Percentiles rank a stretch among this genome's conserved stretches.
These are phyloP conservation scores for Xylaria sp. DNA, from an alignment of 2,329 filamentous ascomycete species.

Conservation along the genomic window DNA sequence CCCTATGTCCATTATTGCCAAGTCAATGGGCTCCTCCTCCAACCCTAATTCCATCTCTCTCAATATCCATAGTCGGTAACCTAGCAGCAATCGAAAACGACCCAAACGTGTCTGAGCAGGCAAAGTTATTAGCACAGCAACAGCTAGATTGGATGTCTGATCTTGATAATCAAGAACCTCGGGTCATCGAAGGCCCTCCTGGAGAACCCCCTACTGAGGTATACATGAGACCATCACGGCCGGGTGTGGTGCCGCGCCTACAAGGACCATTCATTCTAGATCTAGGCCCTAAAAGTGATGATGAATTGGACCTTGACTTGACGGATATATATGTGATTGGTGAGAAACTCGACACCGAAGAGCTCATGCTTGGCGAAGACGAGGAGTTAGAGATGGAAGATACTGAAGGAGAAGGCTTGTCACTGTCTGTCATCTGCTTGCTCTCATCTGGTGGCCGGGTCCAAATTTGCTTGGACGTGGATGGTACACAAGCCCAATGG, in stretches of 20 bases:
- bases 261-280: slow-evolving; percentile 71
- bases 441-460: slow-evolving; percentile 70
- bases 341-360: slow-evolving; percentile 67
- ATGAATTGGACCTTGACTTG: slow-evolving; percentile 65
- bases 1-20: slow-evolving; percentile 88
- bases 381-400: slow-evolving; percentile 68
- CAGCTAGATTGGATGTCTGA: slow-evolving; percentile 76
- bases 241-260: slow-evolving; percentile 67
- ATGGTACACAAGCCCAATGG: slow-evolving; percentile 74
- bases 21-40: slow-evolving; percentile 83
- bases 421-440: slow-evolving; percentile 68
- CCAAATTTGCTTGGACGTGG: slow-evolving; percentile 69
- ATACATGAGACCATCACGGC: slow-evolving; percentile 65
- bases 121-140: slow-evolving; percentile 69
- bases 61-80: slow-evolving; percentile 83
- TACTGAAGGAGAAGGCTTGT: slow-evolving; percentile 68
- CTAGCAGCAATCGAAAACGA: slow-evolving; percentile 71
- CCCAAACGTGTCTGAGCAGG: slow-evolving; percentile 60
- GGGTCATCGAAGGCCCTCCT: slow-evolving; percentile 59
- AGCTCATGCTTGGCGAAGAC: slow-evolving; percentile 72
- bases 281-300: slow-evolving; percentile 63
- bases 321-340: slow-evolving; percentile 72
- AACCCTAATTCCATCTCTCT: slow-evolving; percentile 82
- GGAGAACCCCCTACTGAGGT: slow-evolving; percentile 65
- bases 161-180: slow-evolving; percentile 70